Percentiles rank a stretch among this genome's conserved stretches.
These are phyloP conservation scores for Draba incana DNA, from an alignment of 345 rosid species.

Conservation along the genomic window DNA sequence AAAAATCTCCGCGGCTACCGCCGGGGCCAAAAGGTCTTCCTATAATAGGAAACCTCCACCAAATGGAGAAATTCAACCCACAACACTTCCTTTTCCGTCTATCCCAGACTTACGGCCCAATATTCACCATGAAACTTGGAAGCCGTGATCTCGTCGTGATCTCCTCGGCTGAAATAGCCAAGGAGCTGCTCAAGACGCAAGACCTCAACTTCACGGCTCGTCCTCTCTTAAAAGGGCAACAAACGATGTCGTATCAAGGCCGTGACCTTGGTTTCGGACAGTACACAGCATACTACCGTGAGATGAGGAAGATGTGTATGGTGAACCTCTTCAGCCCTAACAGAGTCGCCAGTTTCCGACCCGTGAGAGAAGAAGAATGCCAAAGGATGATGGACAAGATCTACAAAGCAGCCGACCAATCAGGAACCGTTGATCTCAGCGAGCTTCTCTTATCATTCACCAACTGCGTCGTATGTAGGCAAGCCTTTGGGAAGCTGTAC, in stretches of 20 bases:
- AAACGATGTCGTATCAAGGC: slow-evolving; percentile 43
- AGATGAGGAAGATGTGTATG: slow-evolving; percentile 45
- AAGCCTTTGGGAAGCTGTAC: slow-evolving; percentile 46
- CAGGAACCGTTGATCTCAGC: slow-evolving; percentile 37
- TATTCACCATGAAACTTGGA: slow-evolving; percentile 38
- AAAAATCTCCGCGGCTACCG: slow-evolving; percentile 32
- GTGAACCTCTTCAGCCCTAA: slow-evolving; percentile 41
- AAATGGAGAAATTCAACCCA: slow-evolving; percentile 41
- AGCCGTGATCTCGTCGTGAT: slow-evolving; percentile 25
- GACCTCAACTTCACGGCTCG: slow-evolving; percentile 41
- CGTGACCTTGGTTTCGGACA: slow-evolving; percentile 43
- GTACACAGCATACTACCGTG: slow-evolving; percentile 41
- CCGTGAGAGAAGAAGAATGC: slow-evolving; percentile 43
- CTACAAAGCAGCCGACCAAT: slow-evolving; percentile 37
- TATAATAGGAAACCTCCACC: slow-evolving; percentile 40
- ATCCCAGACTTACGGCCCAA: slow-evolving; percentile 37
- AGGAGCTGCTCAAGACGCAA: slow-evolving; percentile 35
- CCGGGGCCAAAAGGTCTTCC: slow-evolving; percentile 44
- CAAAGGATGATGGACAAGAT: slow-evolving; percentile 40
- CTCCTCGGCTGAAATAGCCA: slow-evolving; percentile 37
- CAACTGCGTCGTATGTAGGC: slow-evolving; percentile 42
- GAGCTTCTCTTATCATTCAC: slow-evolving; percentile 41
- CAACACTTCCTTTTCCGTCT: slow-evolving; percentile 42
- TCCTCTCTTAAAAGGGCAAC: slow-evolving; percentile 38
- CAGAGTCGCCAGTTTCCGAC: slow-evolving; percentile 40